Evolutionary conservation across 495 filamentous ascomycete genomes (phyloP), one percentile per base, ranked within the genome.

Genomic region (Penicillium cosmopolitanum): DNA sequence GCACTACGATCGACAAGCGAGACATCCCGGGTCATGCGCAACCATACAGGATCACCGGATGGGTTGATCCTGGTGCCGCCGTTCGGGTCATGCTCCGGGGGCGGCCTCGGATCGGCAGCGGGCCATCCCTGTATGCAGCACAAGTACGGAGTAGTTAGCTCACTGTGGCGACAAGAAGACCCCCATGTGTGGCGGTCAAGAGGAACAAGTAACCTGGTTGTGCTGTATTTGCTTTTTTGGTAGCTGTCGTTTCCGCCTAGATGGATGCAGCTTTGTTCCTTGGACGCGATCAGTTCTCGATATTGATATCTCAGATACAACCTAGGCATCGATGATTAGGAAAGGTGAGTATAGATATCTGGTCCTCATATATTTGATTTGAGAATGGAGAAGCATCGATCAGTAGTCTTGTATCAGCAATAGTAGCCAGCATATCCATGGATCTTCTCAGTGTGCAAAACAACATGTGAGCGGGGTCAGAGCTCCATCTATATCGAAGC

Each of bases 11-110:
- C 16, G 16, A 46, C 19, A 28, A 48, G 46, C 40, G 25, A 42
- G 34, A 52, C 44, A 21, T 16, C n/a, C 16, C 46, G 52, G 66
- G 66, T 69, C 66, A 69, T 69, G 66, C 66, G 66, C 60, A 21
- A 43, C 47, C 15, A 36, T 34, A 34, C 23, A 36, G 34, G 61
- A 64, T 66, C 64, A 66, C 56, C 61, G 44, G 66, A 55, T 61
- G 50, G 59, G 56, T 42, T 50, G 62, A 57, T 59, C 62, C 53
- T 62, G 46, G 52, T 43, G 25, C 34, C 38, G 28, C 34, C 28
- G 43, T 43, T 56, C 38, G 50, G 60, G 63, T 65, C 65, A 65
- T 66, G 66, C 56, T 43, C 51, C 53, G 58, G 36, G 58, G 47
- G 44, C 21, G 25, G n/a, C 35, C 36, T 25, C 34, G 40, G 53